Evolutionary conservation across 2,329 filamentous ascomycete species (phyloP).

Genomic region (Cordyceps cateniannulata): DNA sequence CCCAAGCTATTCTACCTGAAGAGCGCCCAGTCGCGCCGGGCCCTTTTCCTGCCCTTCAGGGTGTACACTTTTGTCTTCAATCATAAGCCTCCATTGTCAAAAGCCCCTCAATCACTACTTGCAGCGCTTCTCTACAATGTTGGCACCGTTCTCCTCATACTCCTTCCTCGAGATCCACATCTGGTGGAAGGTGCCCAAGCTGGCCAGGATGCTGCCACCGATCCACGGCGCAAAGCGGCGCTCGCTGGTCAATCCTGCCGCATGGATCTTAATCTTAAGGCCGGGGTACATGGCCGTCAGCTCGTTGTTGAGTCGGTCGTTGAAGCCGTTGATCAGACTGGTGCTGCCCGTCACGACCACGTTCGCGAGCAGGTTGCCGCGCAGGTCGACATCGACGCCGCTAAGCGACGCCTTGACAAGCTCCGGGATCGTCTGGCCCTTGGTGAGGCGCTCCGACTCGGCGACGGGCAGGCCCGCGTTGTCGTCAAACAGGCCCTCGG

Average conservation of each 20-base stretch:
- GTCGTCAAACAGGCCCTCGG: constrained; percentile 88
- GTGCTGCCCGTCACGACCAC: constrained; percentile 89
- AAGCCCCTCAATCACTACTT: constrained; percentile 49
- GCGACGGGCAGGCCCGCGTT: constrained; percentile 57
- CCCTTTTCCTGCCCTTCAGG: constrained; percentile 1
- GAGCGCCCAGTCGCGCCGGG: background rate
- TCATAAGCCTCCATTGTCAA: background rate
- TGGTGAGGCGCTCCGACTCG: constrained; percentile 45
- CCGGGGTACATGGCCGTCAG: constrained; percentile 76
- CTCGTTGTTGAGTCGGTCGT: constrained; percentile 82
- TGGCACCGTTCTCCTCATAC: constrained; percentile 88
- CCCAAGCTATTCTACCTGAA: constrained; percentile 3
- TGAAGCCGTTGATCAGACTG: constrained; percentile 84
- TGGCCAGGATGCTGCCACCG: constrained; percentile 90
- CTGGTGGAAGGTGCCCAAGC: constrained; percentile 95
- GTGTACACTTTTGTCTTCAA: background rate
- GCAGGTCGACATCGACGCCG: constrained; percentile 82
- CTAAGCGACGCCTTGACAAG: constrained; percentile 72
- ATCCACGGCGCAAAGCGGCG: constrained; percentile 92
- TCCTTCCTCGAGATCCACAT: constrained; percentile 99
- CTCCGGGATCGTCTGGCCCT: constrained; percentile 74
- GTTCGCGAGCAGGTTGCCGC: constrained; percentile 76
- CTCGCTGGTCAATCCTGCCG: constrained; percentile 80
- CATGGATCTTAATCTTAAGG: constrained; percentile 80
- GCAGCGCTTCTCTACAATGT: constrained; percentile 93